Evolutionary conservation across 140 eudicot species (phyloP).

Genomic region (Oenanthe javanica): DNA sequence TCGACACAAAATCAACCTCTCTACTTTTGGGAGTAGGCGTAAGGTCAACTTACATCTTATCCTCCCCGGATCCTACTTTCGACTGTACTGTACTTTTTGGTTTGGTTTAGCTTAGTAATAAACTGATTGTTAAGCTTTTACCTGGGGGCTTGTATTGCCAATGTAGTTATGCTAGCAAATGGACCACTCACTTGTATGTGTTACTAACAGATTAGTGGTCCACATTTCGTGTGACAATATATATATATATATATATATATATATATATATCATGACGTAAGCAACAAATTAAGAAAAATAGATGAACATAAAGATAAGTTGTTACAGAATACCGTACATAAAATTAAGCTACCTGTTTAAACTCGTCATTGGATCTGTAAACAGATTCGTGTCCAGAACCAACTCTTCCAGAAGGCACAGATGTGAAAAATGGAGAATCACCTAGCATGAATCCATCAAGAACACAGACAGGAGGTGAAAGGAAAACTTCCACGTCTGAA

Average conservation of each 20-base stretch:
- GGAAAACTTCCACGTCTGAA: conserved; percentile 97
- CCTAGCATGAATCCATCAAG: conserved; percentile 94
- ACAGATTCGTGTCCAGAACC: conserved; percentile 89
- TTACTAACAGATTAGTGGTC: neutral
- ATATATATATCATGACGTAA: neutral
- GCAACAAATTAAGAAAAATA: neutral
- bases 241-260: too few species aligned
- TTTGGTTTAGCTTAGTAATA: neutral
- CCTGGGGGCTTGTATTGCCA: neutral
- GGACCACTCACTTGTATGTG: neutral
- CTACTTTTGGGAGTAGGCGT: neutral
- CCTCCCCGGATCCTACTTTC: neutral
- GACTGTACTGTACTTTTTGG: neutral
- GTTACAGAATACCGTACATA: neutral
- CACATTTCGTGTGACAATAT: neutral
- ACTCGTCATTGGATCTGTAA: conserved; percentile 85
- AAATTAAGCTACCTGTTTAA: conserved; percentile 60
- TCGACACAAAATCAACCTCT: neutral
- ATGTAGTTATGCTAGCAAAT: neutral
- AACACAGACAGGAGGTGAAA: conserved; percentile 79
- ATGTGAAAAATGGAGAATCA: conserved; percentile 99
- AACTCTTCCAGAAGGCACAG: conserved; percentile 99
- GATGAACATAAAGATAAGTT: neutral
- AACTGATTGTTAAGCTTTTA: neutral
- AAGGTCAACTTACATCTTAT: neutral